A percentile compares a stretch with the other conserved stretches of the same genome.
Conservation (phyloP, 306 rosid genomes). For the Lupinus albus region DNA sequence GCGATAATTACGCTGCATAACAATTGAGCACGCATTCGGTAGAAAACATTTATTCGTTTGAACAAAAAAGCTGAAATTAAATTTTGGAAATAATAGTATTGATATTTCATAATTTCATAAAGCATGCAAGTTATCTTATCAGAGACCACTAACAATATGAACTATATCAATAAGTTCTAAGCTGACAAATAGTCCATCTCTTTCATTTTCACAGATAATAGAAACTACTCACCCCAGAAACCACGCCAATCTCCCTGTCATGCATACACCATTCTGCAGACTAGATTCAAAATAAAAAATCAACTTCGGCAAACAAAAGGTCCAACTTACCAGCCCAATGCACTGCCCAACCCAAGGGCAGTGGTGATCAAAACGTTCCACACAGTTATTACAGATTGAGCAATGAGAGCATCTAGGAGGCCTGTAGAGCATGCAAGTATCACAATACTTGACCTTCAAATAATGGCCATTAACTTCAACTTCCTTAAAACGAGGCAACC, state of each 20-base stretch:
- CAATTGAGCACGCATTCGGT: no score
- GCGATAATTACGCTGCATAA: constrained; percentile 72
- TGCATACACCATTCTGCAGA: background rate
- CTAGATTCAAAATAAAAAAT: constrained; percentile 7
- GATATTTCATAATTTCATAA: background rate
- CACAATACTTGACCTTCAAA: constrained; percentile 69
- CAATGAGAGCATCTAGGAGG: constrained; percentile 84
- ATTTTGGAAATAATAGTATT: background rate
- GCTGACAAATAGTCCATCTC: background rate
- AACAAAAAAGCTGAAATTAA: background rate
- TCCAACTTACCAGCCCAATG: constrained; percentile 66
- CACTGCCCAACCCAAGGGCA: constrained; percentile 96
- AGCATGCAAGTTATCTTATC: background rate
- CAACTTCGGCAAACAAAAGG: background rate
- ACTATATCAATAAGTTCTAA: background rate
- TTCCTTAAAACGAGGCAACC: constrained; percentile 61
- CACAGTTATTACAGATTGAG: constrained; percentile 78
- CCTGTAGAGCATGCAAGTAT: constrained; percentile 76
- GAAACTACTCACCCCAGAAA: constrained; percentile 1
- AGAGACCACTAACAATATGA: background rate
- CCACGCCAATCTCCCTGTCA: background rate
- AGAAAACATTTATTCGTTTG: background rate
- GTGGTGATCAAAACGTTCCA: constrained; percentile 87
- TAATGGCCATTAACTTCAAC: constrained; percentile 54
- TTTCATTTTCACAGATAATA: background rate